phyloP scores from a whole-genome alignment of 305 asterid species.

The Lippia alba region DNA sequence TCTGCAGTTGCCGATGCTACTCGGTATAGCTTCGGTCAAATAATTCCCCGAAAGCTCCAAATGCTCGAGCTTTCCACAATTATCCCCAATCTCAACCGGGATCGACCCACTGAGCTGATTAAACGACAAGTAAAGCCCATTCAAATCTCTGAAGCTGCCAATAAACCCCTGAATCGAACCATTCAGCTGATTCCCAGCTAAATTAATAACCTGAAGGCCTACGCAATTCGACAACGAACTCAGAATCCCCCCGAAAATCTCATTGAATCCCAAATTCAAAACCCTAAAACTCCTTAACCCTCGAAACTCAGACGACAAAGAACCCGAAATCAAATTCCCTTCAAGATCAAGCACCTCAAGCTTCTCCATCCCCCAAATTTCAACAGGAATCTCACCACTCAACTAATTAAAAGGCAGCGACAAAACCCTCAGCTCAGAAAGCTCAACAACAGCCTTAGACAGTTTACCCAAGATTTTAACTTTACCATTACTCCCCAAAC shows the following conservation, averaged over 20 bases:
- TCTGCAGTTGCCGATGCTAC: conserved; percentile 63
- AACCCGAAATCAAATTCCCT: conserved; percentile 71
- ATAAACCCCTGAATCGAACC: conserved; percentile 63
- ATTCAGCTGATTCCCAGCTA: conserved; percentile 76
- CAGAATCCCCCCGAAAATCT: conserved; percentile 60
- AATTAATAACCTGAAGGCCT: conserved; percentile 59
- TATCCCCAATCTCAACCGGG: conserved; percentile 60
- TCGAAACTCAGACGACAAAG: conserved; percentile 50
- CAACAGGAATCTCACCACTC: conserved; percentile 67
- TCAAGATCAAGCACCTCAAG: conserved; percentile 89
- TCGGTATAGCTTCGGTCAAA: conserved; percentile 58
- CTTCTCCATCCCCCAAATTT: conserved; percentile 75
- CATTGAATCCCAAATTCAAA: conserved; percentile 76
- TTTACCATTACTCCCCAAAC: conserved; percentile 42
- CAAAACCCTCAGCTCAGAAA: conserved; percentile 63
- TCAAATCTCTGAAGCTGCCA: conserved; percentile 56
- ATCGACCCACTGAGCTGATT: conserved; percentile 68
- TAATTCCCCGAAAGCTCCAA: conserved; percentile 80
- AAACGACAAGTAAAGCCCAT: conserved; percentile 77
- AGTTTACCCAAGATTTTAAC: conserved; percentile 55
- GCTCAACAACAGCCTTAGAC: conserved; percentile 53
- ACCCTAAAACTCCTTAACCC: conserved; percentile 67
- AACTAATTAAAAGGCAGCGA: conserved; percentile 79
- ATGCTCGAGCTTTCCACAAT: conserved; percentile 71
- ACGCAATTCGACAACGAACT: conserved; percentile 52